Conservation (phyloP, 495 filamentous ascomycete genomes). For the Polyplosphaeria fusca region DNA sequence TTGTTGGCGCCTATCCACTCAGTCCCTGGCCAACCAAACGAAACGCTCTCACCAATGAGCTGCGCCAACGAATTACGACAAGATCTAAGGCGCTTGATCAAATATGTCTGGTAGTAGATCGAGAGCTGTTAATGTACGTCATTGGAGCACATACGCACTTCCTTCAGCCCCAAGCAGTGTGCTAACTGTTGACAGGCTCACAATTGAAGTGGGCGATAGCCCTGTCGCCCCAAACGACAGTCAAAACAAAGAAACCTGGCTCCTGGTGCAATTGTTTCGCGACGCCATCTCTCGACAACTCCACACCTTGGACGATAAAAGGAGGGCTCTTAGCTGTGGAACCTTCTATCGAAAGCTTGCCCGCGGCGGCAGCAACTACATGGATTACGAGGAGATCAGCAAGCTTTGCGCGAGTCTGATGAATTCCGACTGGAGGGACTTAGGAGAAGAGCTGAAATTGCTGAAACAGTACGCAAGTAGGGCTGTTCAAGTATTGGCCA, state of each 20-base stretch:
- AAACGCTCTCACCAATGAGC: slow-evolving; percentile 1
- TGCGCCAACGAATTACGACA: slow-evolving; percentile 20
- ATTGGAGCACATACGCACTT: too few species aligned
- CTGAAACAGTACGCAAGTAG: slow-evolving; percentile 31
- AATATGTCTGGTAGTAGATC: slow-evolving; percentile 18
- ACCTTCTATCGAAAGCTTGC: slow-evolving; percentile 27
- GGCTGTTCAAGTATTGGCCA: slow-evolving; percentile 27
- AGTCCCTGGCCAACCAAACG: slow-evolving; percentile 26
- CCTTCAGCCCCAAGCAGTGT: background rate
- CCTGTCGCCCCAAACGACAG: slow-evolving; percentile 4
- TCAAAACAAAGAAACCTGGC: slow-evolving; percentile 21
- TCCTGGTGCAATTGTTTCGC: slow-evolving; percentile 33
- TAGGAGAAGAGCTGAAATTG: slow-evolving; percentile 22
- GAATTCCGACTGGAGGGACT: slow-evolving; percentile 9
- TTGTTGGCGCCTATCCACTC: slow-evolving; percentile 32
- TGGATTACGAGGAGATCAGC: slow-evolving; percentile 25
- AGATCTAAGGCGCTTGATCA: slow-evolving; percentile 16
- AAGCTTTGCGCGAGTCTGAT: background rate
- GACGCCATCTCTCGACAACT: slow-evolving; percentile 29
- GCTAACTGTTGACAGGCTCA: background rate
- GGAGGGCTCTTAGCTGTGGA: slow-evolving; percentile 1
- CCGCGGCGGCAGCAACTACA: slow-evolving; percentile 24
- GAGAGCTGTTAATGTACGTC: slow-evolving; percentile 30
- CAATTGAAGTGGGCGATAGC: slow-evolving; percentile 4
- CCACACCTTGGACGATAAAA: background rate